phyloP scores from a whole-genome alignment of 2,329 filamentous ascomycete genomes.

The Colletotrichum simmondsii region DNA sequence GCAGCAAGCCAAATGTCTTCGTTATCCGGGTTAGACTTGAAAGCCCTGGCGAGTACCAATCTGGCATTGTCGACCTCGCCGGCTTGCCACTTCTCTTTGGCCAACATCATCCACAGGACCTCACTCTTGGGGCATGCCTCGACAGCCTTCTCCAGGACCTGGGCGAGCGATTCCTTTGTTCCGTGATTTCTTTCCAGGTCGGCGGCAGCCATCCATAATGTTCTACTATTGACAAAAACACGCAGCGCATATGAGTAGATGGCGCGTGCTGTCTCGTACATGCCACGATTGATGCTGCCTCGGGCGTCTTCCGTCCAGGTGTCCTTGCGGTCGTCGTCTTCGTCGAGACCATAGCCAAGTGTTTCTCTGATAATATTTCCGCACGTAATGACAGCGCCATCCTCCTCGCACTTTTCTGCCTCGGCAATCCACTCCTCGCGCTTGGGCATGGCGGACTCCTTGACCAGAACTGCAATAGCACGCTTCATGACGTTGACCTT shows the following conservation, averaged over 20 bases:
- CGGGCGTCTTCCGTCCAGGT: constrained; percentile 96
- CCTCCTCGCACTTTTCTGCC: constrained; percentile 93
- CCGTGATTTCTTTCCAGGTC: constrained; percentile 93
- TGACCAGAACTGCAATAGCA: constrained; percentile 86
- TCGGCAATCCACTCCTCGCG: constrained; percentile 97
- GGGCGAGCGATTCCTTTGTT: constrained; percentile 82
- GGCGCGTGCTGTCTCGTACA: constrained; percentile 89
- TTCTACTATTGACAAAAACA: constrained; percentile 88
- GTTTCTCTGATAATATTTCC: constrained; percentile 92
- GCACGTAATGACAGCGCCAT: constrained; percentile 88
- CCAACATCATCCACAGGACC: constrained; percentile 94
- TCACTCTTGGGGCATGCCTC: constrained; percentile 93
- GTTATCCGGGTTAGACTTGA: constrained; percentile 95
- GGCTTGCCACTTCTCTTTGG: constrained; percentile 92
- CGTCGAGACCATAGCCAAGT: constrained; percentile 90
- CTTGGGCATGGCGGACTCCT: constrained; percentile 95
- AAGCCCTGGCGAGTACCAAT: constrained; percentile 86
- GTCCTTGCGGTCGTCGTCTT: constrained; percentile 95
- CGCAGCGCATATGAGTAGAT: constrained; percentile 93
- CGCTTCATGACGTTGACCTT: constrained; percentile 95
- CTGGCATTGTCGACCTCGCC: constrained; percentile 90
- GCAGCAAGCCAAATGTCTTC: constrained; percentile 98
- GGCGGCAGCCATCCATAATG: constrained; percentile 89
- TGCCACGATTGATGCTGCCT: constrained; percentile 81
- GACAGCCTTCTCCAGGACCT: constrained; percentile 90